phyloP scores from a whole-genome alignment of 768 basidiomycete genomes.

The Rhodotorula graminis region DNA sequence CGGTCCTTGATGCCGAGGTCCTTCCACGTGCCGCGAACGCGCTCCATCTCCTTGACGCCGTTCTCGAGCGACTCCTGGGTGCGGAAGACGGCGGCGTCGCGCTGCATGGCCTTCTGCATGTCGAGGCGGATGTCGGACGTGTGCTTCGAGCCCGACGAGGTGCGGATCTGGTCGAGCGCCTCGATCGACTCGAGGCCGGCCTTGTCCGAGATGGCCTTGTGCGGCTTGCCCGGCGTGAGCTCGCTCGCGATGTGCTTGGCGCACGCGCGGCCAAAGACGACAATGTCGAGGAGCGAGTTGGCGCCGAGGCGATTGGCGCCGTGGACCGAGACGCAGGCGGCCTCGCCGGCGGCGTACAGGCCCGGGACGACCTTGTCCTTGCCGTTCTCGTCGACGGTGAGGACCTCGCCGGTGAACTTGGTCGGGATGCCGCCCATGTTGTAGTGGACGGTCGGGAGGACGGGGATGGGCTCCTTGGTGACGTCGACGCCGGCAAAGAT shows the following conservation, averaged over 20 bases:
- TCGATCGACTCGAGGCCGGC: conserved; percentile 78
- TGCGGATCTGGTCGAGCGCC: conserved; percentile 83
- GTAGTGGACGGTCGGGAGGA: conserved; percentile 75
- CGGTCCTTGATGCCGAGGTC: conserved; percentile 95
- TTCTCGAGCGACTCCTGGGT: conserved; percentile 67
- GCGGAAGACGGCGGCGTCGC: conserved; percentile 97
- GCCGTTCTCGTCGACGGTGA: conserved; percentile 80
- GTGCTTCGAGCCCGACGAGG: conserved; percentile 69
- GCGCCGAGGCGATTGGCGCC: conserved; percentile 99
- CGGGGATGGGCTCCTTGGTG: conserved; percentile 98
- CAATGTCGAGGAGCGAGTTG: conserved; percentile 97
- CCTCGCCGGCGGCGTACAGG: conserved; percentile 96
- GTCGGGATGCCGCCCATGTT: conserved; percentile 96
- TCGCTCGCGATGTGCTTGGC: conserved; percentile 95
- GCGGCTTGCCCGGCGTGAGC: conserved; percentile 79
- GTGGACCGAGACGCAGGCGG: conserved; percentile 97
- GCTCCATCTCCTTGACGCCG: conserved; percentile 78
- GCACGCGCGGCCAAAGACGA: conserved; percentile 98
- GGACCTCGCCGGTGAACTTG: conserved; percentile 92
- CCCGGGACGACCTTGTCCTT: conserved; percentile 93
- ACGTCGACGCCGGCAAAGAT: conserved; percentile 99
- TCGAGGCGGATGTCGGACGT: conserved; percentile 87
- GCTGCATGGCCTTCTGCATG: conserved; percentile 94
- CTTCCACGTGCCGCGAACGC: conserved; percentile 81
- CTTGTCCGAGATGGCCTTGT: conserved; percentile 79